These are phyloP conservation scores for Aspergillus novofumigatus DNA, from an alignment of 2,329 filamentous ascomycete genomes.

Conservation along the genomic window DNA sequence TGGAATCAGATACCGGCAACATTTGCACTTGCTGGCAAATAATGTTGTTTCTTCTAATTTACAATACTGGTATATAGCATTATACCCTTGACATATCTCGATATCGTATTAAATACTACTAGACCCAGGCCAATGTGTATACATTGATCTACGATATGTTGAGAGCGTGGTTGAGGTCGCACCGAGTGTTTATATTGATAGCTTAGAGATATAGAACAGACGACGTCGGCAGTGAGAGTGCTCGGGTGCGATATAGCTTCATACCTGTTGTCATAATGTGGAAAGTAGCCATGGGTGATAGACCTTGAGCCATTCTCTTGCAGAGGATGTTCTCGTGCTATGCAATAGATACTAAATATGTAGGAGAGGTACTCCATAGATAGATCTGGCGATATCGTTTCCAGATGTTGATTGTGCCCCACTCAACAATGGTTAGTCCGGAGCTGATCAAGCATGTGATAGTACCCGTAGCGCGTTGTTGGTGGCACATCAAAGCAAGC, in stretches of 20 bases:
- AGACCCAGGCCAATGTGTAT: not conserved
- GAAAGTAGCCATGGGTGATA: not conserved
- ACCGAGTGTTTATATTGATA: not conserved
- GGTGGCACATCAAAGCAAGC: not conserved
- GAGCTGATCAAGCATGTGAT: not conserved
- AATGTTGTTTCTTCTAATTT: not conserved
- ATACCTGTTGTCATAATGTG: not conserved
- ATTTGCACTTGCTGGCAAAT: conserved; percentile 1
- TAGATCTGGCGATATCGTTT: not conserved
- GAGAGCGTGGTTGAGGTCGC: not conserved
- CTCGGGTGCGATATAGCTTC: not conserved
- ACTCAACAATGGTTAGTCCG: not conserved
- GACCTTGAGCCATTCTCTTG: not conserved
- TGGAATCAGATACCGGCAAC: conserved; percentile 18
- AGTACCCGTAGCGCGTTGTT: not conserved
- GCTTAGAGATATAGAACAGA: not conserved
- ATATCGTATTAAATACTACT: not conserved
- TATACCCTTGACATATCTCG: not conserved
- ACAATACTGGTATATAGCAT: not conserved
- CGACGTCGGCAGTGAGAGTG: not conserved
- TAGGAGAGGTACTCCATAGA: not conserved
- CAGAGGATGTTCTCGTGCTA: too few relatives aligned
- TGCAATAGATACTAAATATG: not conserved
- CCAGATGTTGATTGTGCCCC: not conserved
- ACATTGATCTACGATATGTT: not conserved